Base-by-base conservation (phyloP, 306 rosid genomes). In the Casuarina equisetifolia region DNA sequence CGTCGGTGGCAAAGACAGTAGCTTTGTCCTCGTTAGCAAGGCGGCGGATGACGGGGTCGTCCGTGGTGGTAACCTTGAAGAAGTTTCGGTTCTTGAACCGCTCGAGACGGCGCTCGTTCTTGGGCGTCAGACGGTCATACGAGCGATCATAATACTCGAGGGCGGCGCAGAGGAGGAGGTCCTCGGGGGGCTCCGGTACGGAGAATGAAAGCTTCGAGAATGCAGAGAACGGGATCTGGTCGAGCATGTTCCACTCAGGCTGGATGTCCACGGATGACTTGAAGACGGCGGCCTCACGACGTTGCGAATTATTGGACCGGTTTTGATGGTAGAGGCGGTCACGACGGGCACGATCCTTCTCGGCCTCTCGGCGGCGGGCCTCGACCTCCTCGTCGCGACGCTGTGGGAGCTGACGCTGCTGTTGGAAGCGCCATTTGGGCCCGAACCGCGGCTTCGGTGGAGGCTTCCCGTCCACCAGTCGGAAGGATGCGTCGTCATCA, bases 361-460 rank as follows among this genome's bases (percentile, higher is more conserved):
- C 98, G 0, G 89, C 90, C 77, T 94, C 95, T 11, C 98, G 93
- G 4, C 70, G 58, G 1, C 8, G 5, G 1, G 98, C 97, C 74
- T 94, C 98, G 0, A 94, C 97, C 63, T 94, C 97, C 55, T 94
- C 98, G 45, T 94, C 98, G 5, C 96, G 96, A n/a, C 98, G 97
- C 75, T 94, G 98, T 0, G 98, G 98, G 4, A 94, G 92, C 70
- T 92, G 97, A 0, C 89, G 75, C 8, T 83, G 96, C 51, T 90
- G 96, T 78, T 90, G 93, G 90, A 88, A 94, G n/a, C 97, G 76
- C 97, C 98, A 92, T 20, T 81, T 90, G 0, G 97, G 98, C 5
- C 97, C 98, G 62, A 92, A 92, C 50, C 84, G 90, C 10, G 98
- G 97, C 1, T 94, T 84, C 46, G 97, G 97, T 0, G 98, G 97